Base-by-base conservation (phyloP, 257 asterid species). In the Petunia axillaris region DNA sequence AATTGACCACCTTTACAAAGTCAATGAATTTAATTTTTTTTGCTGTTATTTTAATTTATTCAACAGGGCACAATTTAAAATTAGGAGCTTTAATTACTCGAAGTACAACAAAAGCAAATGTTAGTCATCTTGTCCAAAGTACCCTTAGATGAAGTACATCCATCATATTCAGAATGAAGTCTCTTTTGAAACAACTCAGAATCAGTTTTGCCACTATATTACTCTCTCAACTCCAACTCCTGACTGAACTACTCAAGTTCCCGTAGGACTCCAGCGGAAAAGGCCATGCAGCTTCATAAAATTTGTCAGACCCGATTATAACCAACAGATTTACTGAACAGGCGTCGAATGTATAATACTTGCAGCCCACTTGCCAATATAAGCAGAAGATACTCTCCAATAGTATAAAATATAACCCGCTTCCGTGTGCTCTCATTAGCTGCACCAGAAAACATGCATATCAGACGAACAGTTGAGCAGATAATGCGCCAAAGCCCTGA, bases 381-480 rank as follows among this genome's bases (percentile, higher is more conserved):
- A 80, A 93, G 89, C 86, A 91, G 70, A 16, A 88, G 36, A 87
- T 95, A 95, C 62, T 95, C 98, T 35, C 87, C 94, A 6, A 90
- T 84, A 0, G 98, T 90, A 93, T 93, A 95, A 62, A 86, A 86
- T 53, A 94, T 89, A 14, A 94, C 98, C 0, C 97, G 97, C 81
- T 76, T 84, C 50, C 94, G 80, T 25, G 97, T 94, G 83, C 97
- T 93, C 92, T 93, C 94, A 37, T 92, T 95, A 9, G 95, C 98
- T 95, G 94, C 91, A 89, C 55, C 75, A 63, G 41, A 36, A 46
- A 50, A 78, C 48, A 78, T 39, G 75, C 75, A 63, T n/a, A 67
- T 46, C 54, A 36, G 7, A 2, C 13, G 41, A 60, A 5, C 41
- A 9, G 80, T 40, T 38, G 13, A 64, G 73, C 73, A 64, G 43